phyloP scores from a whole-genome alignment of 192 early-diverging fungal species.

The Dissophora globulifera region DNA sequence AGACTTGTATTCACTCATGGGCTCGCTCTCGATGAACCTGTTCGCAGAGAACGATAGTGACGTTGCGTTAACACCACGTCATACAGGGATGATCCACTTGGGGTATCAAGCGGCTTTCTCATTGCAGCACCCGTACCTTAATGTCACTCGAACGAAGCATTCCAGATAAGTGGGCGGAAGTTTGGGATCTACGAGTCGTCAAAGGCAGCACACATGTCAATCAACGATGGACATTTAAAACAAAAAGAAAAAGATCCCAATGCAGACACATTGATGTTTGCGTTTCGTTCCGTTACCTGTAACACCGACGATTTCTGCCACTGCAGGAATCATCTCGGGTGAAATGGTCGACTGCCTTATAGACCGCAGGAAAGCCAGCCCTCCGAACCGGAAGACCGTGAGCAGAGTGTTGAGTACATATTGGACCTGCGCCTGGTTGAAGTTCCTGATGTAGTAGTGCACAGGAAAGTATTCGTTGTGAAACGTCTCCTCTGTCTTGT shows the following conservation, averaged over 20 bases:
- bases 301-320: slow-evolving; percentile 24
- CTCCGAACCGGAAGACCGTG: slow-evolving; percentile 64
- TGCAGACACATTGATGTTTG: neutral
- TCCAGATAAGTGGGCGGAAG: slow-evolving; percentile 36
- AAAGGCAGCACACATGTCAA: no score
- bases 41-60: no score
- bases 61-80: no score
- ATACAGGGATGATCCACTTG: no score
- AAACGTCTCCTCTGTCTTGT: slow-evolving; percentile 31
- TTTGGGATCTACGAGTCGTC: slow-evolving; percentile 21
- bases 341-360: slow-evolving; percentile 54
- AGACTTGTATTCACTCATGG: slow-evolving; percentile 38
- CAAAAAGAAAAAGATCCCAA: no score
- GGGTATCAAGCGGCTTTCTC: no score
- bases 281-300: slow-evolving; percentile 7
- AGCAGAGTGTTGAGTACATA: slow-evolving; percentile 71
- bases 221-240: no score
- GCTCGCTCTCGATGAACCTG: slow-evolving; percentile 59
- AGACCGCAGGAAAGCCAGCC: slow-evolving; percentile 59
- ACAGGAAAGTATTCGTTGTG: slow-evolving; percentile 56
- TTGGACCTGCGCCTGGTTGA: slow-evolving; percentile 74
- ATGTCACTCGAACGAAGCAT: slow-evolving; percentile 35
- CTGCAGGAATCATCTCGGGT: slow-evolving; percentile 15
- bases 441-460: slow-evolving; percentile 65
- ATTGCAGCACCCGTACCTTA: no score